phyloP scores from a whole-genome alignment of 257 asterid species.

The Gentiana macrophylla region DNA sequence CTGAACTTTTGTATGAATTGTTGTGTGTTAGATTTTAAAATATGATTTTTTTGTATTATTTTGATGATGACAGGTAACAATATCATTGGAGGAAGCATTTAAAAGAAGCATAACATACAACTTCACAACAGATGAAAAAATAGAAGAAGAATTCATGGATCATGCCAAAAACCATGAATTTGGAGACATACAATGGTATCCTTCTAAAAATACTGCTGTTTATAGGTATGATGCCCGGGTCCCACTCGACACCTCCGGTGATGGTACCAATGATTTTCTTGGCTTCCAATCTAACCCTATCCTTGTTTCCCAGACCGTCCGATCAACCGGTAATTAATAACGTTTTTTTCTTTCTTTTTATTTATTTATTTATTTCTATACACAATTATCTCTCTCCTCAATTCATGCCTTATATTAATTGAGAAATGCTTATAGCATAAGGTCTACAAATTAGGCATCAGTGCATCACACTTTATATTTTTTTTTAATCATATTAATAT shows the following conservation, averaged over 20 bases:
- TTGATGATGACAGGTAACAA: slow-evolving; percentile 35
- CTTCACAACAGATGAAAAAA: slow-evolving; percentile 40
- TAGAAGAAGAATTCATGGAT: slow-evolving; percentile 44
- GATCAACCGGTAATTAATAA: slow-evolving; percentile 57
- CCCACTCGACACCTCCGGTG: slow-evolving; percentile 40
- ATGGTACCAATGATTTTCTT: slow-evolving; percentile 64
- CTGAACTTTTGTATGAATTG: background rate
- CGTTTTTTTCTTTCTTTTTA: too few relatives aligned
- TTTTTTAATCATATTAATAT: too few relatives aligned
- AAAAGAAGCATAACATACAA: slow-evolving; percentile 57
- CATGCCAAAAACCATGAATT: slow-evolving; percentile 62
- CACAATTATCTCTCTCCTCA: too few relatives aligned
- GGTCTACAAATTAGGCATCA: too few relatives aligned
- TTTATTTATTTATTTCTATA: too few relatives aligned
- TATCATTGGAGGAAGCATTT: slow-evolving; percentile 54
- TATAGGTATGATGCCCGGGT: slow-evolving; percentile 62
- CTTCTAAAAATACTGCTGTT: slow-evolving; percentile 60
- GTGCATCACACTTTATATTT: too few relatives aligned
- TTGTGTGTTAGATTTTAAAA: too few relatives aligned
- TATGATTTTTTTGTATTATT: too few relatives aligned
- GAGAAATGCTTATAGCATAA: too few relatives aligned
- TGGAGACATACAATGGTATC: slow-evolving; percentile 89
- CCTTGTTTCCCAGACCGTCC: slow-evolving; percentile 30
- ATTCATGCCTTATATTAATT: too few relatives aligned
- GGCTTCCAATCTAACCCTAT: slow-evolving; percentile 70